Conservation (phyloP, 768 basidiomycete species). For the Leccinum fibrillosum region DNA sequence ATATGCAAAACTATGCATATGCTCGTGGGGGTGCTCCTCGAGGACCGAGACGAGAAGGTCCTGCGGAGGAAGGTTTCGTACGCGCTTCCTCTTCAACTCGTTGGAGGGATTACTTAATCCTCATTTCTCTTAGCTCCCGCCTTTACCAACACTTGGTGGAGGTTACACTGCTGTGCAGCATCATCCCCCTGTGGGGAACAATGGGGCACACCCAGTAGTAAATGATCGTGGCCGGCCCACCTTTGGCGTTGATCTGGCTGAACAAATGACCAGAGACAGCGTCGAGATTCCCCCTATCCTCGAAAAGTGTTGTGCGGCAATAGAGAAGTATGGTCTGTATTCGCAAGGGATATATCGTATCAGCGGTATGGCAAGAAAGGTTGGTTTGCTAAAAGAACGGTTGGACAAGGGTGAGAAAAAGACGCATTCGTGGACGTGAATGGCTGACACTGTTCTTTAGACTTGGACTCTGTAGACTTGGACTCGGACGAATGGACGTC, state of each 20-base stretch:
- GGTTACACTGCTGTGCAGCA: conserved; percentile 26
- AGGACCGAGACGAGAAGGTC: conserved; percentile 87
- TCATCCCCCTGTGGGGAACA: conserved; percentile 23
- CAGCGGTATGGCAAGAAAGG: conserved; percentile 86
- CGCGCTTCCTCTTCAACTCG: conserved; percentile 33
- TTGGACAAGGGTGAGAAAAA: conserved; percentile 73
- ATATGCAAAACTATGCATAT: conserved; percentile 97
- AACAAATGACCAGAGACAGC: conserved; percentile 90
- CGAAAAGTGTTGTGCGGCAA: conserved; percentile 85
- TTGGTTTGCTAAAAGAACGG: conserved; percentile 74
- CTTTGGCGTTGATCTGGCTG: conserved; percentile 57
- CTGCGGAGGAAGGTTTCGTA: conserved; percentile 91
- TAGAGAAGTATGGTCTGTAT: conserved; percentile 83
- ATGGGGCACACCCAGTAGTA: conserved; percentile 31
- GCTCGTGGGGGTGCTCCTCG: conserved; percentile 66
- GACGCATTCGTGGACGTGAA: neutral
- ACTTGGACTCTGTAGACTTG: conserved; percentile 84
- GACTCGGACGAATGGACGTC: conserved; percentile 86
- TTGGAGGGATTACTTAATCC: conserved; percentile 3
- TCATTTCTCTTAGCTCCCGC: conserved; percentile 49
- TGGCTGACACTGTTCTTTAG: conserved; percentile 38
- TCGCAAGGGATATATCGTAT: conserved; percentile 92
- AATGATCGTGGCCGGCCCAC: conserved; percentile 46
- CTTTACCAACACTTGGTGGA: conserved; percentile 46
- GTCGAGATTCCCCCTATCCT: conserved; percentile 87